Base-by-base conservation (phyloP, 345 rosid species). In the Salix exigua region DNA sequence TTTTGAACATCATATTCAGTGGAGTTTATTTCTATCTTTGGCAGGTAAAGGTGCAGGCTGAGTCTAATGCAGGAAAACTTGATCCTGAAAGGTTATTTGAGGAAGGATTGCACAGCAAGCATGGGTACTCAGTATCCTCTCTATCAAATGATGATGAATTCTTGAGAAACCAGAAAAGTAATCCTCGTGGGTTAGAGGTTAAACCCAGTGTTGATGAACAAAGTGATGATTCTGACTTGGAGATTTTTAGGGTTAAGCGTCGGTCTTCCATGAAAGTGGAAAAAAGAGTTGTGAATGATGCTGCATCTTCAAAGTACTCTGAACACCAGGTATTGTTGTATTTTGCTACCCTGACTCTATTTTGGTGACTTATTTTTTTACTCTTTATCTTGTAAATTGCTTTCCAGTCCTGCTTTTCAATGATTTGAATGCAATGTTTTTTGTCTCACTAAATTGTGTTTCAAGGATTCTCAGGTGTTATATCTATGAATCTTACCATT, bases 221-320 rank as follows among this genome's bases (percentile, higher is more conserved):
- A 63, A 85, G 90, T 82, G 99, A 96, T 70, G 97, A 90, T 82
- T 94, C 98, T 73, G 99, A 94, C 74, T 85, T 88, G 0, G 97
- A 88, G 85, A 78, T 88, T 80, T 94, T 96, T 81, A 84, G 97
- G 84, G 99, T 96, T 71, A 96, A 94, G 83, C 96, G 99, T 1
- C 93, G 96, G n/a, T 85, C 97, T 33, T 87, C 88, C 13, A 3
- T 79, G 77, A 96, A 92, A 86, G 75, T 79, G 64, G 93, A 88
- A 69, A 90, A 85, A 79, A 85, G 93, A 81, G 70, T 80, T 67
- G 84, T 84, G 75, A 85, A 82, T 76, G 82, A 82, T 61, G 70
- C 84, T 33, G 66, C 58, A 66, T 68, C 86, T 21, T 82, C 86
- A 3, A 89, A 80, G 84, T 82, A 85, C 70, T 72, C 83, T 8